A percentile compares a stretch with the other conserved stretches of the same genome.
Evolutionary conservation across 805 yeast genomes (phyloP).

Genomic region (Lipomyces chichibuensis): DNA sequence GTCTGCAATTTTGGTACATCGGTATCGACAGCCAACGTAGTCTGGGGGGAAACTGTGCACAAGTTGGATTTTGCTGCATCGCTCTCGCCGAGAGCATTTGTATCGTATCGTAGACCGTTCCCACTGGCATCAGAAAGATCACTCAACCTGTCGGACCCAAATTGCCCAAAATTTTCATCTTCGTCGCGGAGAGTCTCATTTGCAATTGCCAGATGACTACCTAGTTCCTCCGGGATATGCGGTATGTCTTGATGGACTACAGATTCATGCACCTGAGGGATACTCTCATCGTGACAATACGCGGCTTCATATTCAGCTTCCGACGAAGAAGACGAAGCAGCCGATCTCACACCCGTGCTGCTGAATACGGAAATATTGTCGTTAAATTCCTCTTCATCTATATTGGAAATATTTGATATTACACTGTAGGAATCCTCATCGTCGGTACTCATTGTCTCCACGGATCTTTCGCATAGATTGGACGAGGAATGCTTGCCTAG

Average conservation of each 20-base stretch:
- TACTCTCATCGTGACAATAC: not conserved
- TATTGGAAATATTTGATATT: conserved; percentile 2
- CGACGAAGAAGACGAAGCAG: not conserved
- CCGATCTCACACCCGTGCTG: not conserved
- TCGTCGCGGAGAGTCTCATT: not conserved
- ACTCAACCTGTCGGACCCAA: not conserved
- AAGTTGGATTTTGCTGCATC: not conserved
- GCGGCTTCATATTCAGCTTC: not conserved
- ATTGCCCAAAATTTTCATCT: not conserved
- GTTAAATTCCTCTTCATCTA: conserved; percentile 2
- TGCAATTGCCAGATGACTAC: not conserved
- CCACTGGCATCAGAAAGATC: not conserved
- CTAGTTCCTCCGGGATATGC: not conserved
- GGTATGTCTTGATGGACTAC: not conserved
- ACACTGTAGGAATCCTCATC: not conserved
- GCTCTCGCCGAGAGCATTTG: not conserved
- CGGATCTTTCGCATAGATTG: not conserved
- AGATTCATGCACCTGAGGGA: not conserved
- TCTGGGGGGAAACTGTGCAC: not conserved
- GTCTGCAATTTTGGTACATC: not conserved
- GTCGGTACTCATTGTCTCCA: conserved; percentile 3
- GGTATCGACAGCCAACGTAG: not conserved
- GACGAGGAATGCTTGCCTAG: not conserved
- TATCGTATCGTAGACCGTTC: not conserved
- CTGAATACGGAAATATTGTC: conserved; percentile 2